Evolutionary conservation across 768 basidiomycete species (phyloP).

Genomic region (Podaxis sp.): DNA sequence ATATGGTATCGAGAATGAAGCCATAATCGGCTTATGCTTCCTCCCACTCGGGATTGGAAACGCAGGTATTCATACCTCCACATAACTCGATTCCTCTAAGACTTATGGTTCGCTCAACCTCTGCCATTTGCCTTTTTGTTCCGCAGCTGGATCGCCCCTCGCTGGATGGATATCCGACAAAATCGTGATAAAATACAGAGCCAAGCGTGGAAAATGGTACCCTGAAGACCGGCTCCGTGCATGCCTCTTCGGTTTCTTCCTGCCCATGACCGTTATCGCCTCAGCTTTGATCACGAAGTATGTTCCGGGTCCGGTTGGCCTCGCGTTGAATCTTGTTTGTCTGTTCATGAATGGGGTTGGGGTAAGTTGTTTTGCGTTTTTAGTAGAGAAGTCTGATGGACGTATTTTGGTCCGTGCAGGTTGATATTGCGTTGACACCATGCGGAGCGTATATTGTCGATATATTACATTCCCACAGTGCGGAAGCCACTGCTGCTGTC

Average conservation of each 20-base stretch:
- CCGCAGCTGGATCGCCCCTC: conserved; percentile 57
- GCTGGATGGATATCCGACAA: conserved; percentile 61
- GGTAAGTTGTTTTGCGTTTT: conserved; percentile 33
- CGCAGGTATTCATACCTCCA: conserved; percentile 40
- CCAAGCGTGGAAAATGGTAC: conserved; percentile 53
- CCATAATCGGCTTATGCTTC: conserved; percentile 59
- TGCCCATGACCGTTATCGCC: conserved; percentile 50
- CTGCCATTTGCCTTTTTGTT: background rate
- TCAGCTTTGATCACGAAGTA: conserved; percentile 51
- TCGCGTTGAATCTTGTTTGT: conserved; percentile 50
- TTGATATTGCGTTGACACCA: conserved; percentile 61
- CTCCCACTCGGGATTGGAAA: conserved; percentile 61
- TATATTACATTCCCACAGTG: conserved; percentile 57
- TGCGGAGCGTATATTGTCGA: conserved; percentile 60
- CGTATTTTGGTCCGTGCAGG: background rate
- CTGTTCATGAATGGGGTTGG: conserved; percentile 68
- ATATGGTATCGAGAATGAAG: conserved; percentile 58
- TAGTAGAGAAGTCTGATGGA: background rate
- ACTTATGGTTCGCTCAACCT: background rate
- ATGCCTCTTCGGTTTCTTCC: conserved; percentile 47
- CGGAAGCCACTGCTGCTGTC: conserved; percentile 60
- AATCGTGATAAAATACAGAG: conserved; percentile 46
- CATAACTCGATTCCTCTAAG: background rate
- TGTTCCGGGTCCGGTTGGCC: conserved; percentile 47
- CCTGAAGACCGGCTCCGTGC: conserved; percentile 70